Evolutionary conservation across 148 eudicot genomes (phyloP), one percentile per base, ranked within the genome.

Genomic region (Rhododendron molle): DNA sequence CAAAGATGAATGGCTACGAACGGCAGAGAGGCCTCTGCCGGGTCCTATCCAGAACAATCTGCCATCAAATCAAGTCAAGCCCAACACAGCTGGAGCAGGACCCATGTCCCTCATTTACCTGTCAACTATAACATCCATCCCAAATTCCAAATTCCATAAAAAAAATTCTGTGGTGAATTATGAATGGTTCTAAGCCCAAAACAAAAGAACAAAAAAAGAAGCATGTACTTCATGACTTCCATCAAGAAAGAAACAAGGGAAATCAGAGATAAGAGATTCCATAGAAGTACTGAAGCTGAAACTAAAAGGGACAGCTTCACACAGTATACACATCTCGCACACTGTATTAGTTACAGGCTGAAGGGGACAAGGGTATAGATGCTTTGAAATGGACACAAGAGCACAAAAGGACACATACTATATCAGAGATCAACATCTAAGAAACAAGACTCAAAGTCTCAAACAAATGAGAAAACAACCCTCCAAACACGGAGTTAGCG

Each of bases 1-100:
- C 1, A 40, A 40, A 40, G 0, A 40, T 40, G 1, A 40, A 40
- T 40, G 44, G 7, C 8, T 40, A 40, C 43, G 7, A 40, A 32
- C 34, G 1, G 34, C 34, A 32, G 2, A 32, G 34, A 32, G 34
- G 34, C 5, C 6, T 38, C 43, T 5, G 43, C 6, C 1, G 44
- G 44, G 44, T 40, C 44, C 44, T 60, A 85, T 85, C 80, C 34
- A 77, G 76, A 86, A 84, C 87, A 89, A 89, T 89, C 90, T 81
- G 78, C 88, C 90, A 82, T 86, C 90, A 84, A 88, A 83, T 81
- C 88, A 86, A 34, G 40, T 76, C 85, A 78, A 38, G 38, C 46
- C 86, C 65, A 67, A 11, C 86, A 83, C 71, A 81, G 83, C 87
- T 80, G 84, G 76, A 50, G 60, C 26, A 87, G 83, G 71, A 77